phyloP scores from a whole-genome alignment of 2,329 filamentous ascomycete genomes.

The Verticillium albo-atrum region DNA sequence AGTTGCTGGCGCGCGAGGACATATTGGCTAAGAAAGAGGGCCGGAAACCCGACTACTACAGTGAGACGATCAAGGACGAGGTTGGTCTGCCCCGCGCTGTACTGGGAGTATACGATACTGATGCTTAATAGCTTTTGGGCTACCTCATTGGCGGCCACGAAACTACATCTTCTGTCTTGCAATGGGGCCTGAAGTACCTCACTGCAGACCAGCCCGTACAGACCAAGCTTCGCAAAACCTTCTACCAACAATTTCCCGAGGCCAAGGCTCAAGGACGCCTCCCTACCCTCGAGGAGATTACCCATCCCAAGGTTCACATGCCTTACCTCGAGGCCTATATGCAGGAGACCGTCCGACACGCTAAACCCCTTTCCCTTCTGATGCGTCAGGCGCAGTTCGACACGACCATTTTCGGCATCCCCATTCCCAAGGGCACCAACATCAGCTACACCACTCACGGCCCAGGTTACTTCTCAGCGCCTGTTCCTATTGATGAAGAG shows the following conservation, averaged over 20 bases:
- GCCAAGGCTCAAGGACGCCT: slow-evolving; percentile 13
- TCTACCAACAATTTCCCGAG: slow-evolving; percentile 9
- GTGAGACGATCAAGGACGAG: slow-evolving; percentile 25
- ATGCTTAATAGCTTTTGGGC: slow-evolving; percentile 15
- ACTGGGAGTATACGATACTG: not conserved
- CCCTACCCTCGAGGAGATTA: slow-evolving; percentile 17
- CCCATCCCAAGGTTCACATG: slow-evolving; percentile 5
- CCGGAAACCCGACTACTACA: slow-evolving; percentile 22
- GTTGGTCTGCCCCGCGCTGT: slow-evolving; percentile 11
- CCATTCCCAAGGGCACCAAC: slow-evolving; percentile 20
- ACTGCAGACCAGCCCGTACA: slow-evolving; percentile 18
- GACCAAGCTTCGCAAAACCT: slow-evolving; percentile 16
- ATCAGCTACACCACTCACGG: slow-evolving; percentile 10
- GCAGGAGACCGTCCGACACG: slow-evolving; percentile 22
- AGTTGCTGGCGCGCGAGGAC: slow-evolving; percentile 27
- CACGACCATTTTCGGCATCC: slow-evolving; percentile 18
- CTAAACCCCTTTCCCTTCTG: slow-evolving; percentile 16
- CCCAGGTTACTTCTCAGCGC: slow-evolving; percentile 1
- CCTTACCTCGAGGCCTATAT: slow-evolving; percentile 24
- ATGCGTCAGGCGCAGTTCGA: slow-evolving; percentile 19
- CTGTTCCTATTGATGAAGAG: slow-evolving; percentile 10
- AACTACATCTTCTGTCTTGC: slow-evolving; percentile 15
- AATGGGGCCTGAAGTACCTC: slow-evolving; percentile 16
- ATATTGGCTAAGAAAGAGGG: slow-evolving; percentile 21
- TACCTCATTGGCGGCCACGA: slow-evolving; percentile 22